Percentiles rank a stretch among this genome's conserved stretches.
These are phyloP conservation scores for Vaccinium vitisidaea DNA, from an alignment of 148 eudicot species.

Conservation along the genomic window DNA sequence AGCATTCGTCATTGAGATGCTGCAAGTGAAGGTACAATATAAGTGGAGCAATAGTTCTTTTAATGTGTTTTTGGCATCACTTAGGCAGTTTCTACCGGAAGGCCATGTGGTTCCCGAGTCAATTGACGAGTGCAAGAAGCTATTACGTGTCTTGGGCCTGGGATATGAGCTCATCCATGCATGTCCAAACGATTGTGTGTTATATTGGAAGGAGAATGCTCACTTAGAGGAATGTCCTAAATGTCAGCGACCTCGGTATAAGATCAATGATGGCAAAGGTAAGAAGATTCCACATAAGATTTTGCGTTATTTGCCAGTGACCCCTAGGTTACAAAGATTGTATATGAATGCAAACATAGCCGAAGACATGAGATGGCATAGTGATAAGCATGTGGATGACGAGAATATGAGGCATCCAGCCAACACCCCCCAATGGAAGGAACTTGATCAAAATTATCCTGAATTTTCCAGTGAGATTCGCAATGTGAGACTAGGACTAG, in stretches of 20 bases:
- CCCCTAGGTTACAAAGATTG: neutral
- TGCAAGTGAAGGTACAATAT: neutral
- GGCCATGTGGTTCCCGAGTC: neutral
- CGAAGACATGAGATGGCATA: conserved; percentile 11
- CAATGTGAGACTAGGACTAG: neutral
- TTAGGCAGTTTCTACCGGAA: neutral
- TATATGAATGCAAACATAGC: neutral
- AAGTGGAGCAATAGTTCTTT: neutral
- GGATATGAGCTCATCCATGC: conserved; percentile 3
- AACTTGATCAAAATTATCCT: neutral
- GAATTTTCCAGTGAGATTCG: conserved; percentile 1
- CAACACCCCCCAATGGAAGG: neutral
- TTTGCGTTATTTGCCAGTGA: neutral
- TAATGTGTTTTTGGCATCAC: neutral
- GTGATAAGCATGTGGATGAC: neutral
- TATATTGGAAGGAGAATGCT: neutral
- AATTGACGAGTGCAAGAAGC: neutral
- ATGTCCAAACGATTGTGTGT: neutral
- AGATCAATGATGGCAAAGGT: neutral
- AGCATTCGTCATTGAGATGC: neutral
- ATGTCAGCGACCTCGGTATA: neutral
- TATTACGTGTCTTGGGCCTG: neutral
- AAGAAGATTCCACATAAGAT: conserved; percentile 5
- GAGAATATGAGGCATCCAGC: neutral
- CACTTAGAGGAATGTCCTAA: neutral